Percentiles rank a stretch among this genome's conserved stretches.
phyloP scores from a whole-genome alignment of 2,329 filamentous ascomycete genomes.

The Harringtonia aguacate region DNA sequence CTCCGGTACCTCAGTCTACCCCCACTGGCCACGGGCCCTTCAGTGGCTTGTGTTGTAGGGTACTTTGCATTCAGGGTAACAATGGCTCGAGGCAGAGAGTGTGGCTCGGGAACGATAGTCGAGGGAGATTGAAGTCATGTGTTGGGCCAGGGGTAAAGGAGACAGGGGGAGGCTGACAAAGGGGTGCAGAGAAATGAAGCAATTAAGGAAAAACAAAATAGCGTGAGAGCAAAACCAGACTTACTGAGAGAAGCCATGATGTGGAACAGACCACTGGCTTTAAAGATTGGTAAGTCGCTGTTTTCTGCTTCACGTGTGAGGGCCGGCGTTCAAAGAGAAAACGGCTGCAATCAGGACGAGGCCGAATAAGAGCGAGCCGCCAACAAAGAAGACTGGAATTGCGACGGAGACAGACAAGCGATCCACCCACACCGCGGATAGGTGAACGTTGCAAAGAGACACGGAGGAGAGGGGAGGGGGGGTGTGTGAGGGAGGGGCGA shows the following conservation, averaged over 20 bases:
- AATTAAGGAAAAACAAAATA: constrained; percentile 21
- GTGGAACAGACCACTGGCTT: neutral
- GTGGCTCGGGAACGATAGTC: neutral
- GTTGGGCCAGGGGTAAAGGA: neutral
- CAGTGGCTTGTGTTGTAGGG: too few relatives aligned
- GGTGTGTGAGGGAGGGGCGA: too few relatives aligned
- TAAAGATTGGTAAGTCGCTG: neutral
- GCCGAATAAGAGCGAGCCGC: neutral
- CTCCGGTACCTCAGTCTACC: too few relatives aligned
- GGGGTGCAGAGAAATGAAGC: constrained; percentile 19
- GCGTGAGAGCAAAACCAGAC: constrained; percentile 26
- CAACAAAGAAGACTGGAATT: neutral
- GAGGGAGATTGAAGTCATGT: neutral
- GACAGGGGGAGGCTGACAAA: constrained; percentile 20
- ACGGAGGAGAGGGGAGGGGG: too few relatives aligned
- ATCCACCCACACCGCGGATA: too few relatives aligned
- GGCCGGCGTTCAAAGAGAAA: too few relatives aligned
- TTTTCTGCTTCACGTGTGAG: too few relatives aligned
- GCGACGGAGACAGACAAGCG: too few relatives aligned
- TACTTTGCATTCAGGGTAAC: too few relatives aligned
- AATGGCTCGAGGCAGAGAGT: neutral
- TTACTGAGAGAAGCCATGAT: constrained; percentile 32
- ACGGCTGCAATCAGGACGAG: too few relatives aligned
- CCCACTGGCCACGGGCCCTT: too few relatives aligned
- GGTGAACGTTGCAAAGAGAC: too few relatives aligned